These are phyloP conservation scores for Apiotrichum laibachii DNA, from an alignment of 1,284 basidiomycete genomes.

Conservation along the genomic window DNA sequence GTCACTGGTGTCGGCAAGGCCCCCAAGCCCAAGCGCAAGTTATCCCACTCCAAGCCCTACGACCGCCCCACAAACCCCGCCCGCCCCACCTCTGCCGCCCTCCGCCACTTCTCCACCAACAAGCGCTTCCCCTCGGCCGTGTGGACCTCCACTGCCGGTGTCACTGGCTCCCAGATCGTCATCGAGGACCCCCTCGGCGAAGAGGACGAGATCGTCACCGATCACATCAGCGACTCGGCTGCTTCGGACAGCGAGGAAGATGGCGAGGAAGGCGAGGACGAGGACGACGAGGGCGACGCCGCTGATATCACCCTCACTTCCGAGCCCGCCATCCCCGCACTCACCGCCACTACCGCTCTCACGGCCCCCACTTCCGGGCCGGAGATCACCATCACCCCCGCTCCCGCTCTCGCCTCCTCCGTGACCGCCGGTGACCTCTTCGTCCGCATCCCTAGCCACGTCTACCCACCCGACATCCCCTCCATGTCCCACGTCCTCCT, in stretches of 20 bases:
- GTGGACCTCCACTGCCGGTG: too few species aligned
- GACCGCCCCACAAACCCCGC: not conserved
- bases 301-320: too few species aligned
- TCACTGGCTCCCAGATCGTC: slow-evolving; percentile 9
- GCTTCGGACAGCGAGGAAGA: too few species aligned
- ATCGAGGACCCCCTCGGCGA: not conserved
- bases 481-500: slow-evolving; percentile 8
- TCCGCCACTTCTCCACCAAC: not conserved
- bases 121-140: slow-evolving; percentile 23
- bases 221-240: too few species aligned
- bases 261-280: too few species aligned
- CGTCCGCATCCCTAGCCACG: slow-evolving; percentile 7
- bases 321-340: too few species aligned
- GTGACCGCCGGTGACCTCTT: not conserved
- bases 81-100: not conserved
- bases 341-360: too few species aligned
- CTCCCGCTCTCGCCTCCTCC: not conserved
- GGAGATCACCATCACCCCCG: not conserved
- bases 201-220: too few species aligned
- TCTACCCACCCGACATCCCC: slow-evolving; percentile 6
- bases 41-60: not conserved
- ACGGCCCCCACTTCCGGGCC: too few species aligned
- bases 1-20: not conserved
- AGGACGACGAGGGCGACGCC: too few species aligned
- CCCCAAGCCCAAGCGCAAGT: slow-evolving; percentile 3